These are phyloP conservation scores for Eucalyptus erythrocorys DNA, from an alignment of 345 rosid species.

Conservation along the genomic window DNA sequence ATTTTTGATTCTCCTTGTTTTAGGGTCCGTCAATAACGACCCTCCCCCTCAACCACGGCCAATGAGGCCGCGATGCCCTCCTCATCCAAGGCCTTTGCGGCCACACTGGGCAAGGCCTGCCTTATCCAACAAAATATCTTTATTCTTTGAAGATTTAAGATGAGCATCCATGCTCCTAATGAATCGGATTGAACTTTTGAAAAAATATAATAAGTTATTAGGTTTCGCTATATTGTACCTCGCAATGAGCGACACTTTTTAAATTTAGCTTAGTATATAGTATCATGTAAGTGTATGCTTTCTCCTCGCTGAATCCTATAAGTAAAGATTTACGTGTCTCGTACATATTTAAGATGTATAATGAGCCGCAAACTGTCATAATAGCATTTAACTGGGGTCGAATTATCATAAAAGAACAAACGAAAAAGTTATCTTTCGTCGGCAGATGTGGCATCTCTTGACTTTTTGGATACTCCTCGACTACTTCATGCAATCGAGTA, in stretches of 20 bases:
- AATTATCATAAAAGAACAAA: neutral
- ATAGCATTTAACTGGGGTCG: neutral
- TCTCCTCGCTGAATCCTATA: neutral
- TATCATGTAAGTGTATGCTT: neutral
- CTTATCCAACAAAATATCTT: neutral
- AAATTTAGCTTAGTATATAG: too few species aligned
- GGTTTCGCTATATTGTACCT: neutral
- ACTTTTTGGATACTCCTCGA: neutral
- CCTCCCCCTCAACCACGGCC: neutral
- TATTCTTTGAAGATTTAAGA: neutral
- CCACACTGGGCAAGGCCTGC: neutral
- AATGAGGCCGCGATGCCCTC: neutral
- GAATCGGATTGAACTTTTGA: neutral
- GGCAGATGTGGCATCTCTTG: neutral
- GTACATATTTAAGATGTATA: neutral
- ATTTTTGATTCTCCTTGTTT: neutral
- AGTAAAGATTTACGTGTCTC: neutral
- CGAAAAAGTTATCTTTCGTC: neutral
- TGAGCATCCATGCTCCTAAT: neutral
- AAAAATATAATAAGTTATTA: neutral
- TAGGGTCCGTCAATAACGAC: neutral
- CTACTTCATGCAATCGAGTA: neutral
- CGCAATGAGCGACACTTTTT: neutral
- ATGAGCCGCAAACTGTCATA: neutral
- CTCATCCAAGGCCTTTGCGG: neutral